Evolutionary conservation across 306 rosid species (phyloP).

Genomic region (peach (Prunus persica)): Prunus_persica_NCBIv2 NC_034011.1:24531001-24531500

Average conservation of each 20-base stretch:
- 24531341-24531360: conserved; percentile 51
- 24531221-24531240: conserved; percentile 55
- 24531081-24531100: conserved; percentile 79
- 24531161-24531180: conserved; percentile 58
- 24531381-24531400: conserved; percentile 89
- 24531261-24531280: conserved; percentile 45
- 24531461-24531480: conserved; percentile 57
- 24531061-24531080: conserved; percentile 58
- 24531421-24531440: conserved; percentile 58
- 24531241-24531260: conserved; percentile 58
- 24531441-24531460: conserved; percentile 61
- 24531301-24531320: conserved; percentile 71
- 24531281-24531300: conserved; percentile 45
- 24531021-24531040: conserved; percentile 70
- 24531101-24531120: conserved; percentile 69
- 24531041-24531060: conserved; percentile 45
- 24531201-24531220: conserved; percentile 75
- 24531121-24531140: conserved; percentile 47
- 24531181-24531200: conserved; percentile 71
- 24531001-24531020: conserved; percentile 77
- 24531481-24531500: conserved; percentile 66
- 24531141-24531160: conserved; percentile 46
- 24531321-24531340: conserved; percentile 75
- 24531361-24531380: conserved; percentile 40
- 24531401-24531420: conserved; percentile 74